A percentile compares a stretch with the other conserved stretches of the same genome.
These are phyloP conservation scores for Cephaloascus fragrans DNA, from an alignment of 805 yeast species.

Conservation along the genomic window DNA sequence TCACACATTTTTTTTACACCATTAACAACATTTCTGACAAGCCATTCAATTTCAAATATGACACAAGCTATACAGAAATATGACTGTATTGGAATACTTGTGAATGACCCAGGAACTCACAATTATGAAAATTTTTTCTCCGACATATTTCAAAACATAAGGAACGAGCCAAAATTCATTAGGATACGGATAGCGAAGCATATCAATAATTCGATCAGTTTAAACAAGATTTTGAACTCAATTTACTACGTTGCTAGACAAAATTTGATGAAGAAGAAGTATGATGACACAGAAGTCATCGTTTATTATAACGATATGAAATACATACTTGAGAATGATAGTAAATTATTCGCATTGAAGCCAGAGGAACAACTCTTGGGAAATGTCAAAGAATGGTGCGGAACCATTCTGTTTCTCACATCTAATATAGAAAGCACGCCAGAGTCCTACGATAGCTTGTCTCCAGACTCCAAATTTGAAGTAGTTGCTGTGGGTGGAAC, in stretches of 20 bases:
- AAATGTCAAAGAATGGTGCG: too few species aligned
- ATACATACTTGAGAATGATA: too few species aligned
- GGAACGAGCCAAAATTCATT: not conserved
- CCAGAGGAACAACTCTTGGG: too few species aligned
- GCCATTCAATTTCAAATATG: too few species aligned
- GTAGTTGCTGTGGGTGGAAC: slow-evolving; percentile 85
- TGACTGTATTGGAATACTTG: not conserved
- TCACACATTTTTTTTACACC: too few species aligned
- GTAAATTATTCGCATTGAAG: too few species aligned
- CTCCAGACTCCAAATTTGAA: slow-evolving; percentile 2
- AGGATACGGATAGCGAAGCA: not conserved
- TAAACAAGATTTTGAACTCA: not conserved
- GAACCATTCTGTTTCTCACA: too few species aligned
- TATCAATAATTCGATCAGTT: not conserved
- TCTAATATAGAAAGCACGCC: too few species aligned
- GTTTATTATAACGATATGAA: not conserved
- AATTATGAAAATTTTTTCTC: not conserved
- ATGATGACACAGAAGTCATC: not conserved
- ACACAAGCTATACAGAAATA: too few species aligned
- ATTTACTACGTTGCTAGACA: not conserved
- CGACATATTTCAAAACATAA: not conserved
- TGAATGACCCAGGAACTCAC: not conserved
- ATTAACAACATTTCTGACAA: too few species aligned
- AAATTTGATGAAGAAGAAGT: not conserved
- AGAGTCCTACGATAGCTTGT: too few species aligned